These are phyloP conservation scores for Paramecium primaurelia DNA, from an alignment of 73 alveolate species.

Conservation along the genomic window DNA sequence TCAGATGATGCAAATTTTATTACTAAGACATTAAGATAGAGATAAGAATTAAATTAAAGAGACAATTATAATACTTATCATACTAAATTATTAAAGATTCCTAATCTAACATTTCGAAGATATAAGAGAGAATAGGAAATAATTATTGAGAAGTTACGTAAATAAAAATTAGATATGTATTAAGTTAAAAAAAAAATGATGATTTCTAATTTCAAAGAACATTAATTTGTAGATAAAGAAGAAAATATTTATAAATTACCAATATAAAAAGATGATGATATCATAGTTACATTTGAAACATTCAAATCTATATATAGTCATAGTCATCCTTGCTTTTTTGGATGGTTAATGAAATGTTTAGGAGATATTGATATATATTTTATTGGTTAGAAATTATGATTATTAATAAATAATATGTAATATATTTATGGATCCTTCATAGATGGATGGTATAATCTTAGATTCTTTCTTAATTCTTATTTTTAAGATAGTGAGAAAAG, in stretches of 20 bases:
- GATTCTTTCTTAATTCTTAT: background rate
- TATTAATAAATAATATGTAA: background rate
- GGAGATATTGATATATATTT: background rate
- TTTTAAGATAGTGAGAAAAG: background rate
- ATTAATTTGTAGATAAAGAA: background rate
- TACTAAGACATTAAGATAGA: background rate
- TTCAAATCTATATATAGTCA: background rate
- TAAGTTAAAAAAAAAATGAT: background rate
- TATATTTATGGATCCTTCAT: background rate
- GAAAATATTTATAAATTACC: background rate
- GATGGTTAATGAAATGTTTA: background rate
- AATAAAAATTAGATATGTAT: background rate
- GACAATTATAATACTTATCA: background rate
- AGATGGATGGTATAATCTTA: background rate
- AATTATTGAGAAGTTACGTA: background rate
- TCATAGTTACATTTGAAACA: background rate
- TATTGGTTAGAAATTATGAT: background rate
- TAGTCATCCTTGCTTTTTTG: background rate
- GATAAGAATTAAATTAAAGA: background rate
- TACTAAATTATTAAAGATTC: background rate
- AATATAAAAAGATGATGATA: background rate
- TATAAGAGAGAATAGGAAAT: background rate
- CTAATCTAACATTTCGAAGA: background rate
- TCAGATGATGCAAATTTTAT: background rate
- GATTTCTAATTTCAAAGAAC: background rate